Evolutionary conservation across 768 basidiomycete species (phyloP), one percentile per base, ranked within the genome.

Genomic region (Rhizopogon vulgaris): DNA sequence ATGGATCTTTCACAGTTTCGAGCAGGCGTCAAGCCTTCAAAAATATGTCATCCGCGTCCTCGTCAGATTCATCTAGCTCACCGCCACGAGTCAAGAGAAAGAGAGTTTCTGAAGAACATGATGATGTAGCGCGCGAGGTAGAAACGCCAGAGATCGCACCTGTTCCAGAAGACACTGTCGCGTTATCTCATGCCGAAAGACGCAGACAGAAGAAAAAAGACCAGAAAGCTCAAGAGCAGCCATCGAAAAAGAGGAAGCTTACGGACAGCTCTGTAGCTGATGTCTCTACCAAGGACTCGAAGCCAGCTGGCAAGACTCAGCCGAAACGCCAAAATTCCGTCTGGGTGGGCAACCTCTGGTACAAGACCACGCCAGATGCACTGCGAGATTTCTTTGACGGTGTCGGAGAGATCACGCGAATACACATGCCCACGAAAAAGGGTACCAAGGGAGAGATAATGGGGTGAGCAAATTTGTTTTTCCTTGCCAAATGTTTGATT

Each of bases 291-390:
- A 43, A 41, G 6, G 37, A 49, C 28, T 24, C 38, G 11, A 62
- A 55, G 49, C 45, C 53, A 38, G 24, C 54, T 37, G 49, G 34
- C 48, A 54, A 58, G 56, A 62, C 51, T 58, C 56, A 62, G 42
- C 63, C 65, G 12, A 84, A 83, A 66, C 81, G 87, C 24, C 82
- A 90, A 67, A 84, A 94, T 65, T 94, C 91, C 4, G 77, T 97
- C 42, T 98, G 95, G 95, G 88, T 97, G 28, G 95, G 95, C 38
- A 98, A 98, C 69, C 64, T 98, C 66, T 78, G 88, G 6, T 98
- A 87, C 77, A 88, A 87, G 69, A 97, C 95, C 48, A 89, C 86
- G 0, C 72, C 77, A 52, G 82, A 87, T 10, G 72, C 84, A n/a
- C 70, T 98, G 30, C 77, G 74, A 38, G 61, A 58, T 28, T 92